phyloP scores from a whole-genome alignment of 2,329 filamentous ascomycete genomes.

The Lecanicillium sp. region DNA sequence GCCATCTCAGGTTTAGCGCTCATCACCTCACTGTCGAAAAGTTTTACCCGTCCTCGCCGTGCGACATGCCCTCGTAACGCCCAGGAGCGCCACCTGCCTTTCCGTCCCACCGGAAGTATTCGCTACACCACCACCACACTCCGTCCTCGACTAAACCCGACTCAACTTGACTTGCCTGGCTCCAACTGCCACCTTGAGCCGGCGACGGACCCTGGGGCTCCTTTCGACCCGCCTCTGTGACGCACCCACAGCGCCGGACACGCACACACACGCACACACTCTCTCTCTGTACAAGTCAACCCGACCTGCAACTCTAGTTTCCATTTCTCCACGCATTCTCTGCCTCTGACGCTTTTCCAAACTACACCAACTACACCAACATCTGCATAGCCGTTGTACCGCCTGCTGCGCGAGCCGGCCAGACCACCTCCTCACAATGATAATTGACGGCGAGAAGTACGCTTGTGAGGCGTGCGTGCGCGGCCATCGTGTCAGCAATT shows the following conservation, averaged over 20 bases:
- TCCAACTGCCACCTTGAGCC: background rate
- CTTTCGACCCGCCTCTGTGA: conserved; percentile 1
- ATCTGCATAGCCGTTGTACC: background rate
- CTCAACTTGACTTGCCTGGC: no score
- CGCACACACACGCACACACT: conserved; percentile 6
- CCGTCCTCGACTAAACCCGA: no score
- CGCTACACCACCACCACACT: background rate
- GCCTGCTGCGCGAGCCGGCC: conserved; percentile 10
- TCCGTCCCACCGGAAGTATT: background rate
- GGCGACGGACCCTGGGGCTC: conserved; percentile 1
- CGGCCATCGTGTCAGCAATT: conserved; percentile 97
- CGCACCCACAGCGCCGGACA: background rate
- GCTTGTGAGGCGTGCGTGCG: conserved; percentile 97
- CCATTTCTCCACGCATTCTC: conserved; percentile 5
- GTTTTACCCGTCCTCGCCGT: background rate
- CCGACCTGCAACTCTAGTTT: conserved; percentile 1
- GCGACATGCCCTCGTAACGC: conserved; percentile 2
- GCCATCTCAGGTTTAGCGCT: no score
- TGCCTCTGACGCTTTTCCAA: background rate
- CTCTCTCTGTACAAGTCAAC: background rate
- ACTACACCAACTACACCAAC: background rate
- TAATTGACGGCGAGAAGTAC: conserved; percentile 93
- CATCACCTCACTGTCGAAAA: background rate
- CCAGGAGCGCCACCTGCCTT: background rate
- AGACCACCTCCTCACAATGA: conserved; percentile 41